Base-by-base conservation (phyloP, 2,329 filamentous ascomycete species). In the Lasiodiplodia hormozganensis region DNA sequence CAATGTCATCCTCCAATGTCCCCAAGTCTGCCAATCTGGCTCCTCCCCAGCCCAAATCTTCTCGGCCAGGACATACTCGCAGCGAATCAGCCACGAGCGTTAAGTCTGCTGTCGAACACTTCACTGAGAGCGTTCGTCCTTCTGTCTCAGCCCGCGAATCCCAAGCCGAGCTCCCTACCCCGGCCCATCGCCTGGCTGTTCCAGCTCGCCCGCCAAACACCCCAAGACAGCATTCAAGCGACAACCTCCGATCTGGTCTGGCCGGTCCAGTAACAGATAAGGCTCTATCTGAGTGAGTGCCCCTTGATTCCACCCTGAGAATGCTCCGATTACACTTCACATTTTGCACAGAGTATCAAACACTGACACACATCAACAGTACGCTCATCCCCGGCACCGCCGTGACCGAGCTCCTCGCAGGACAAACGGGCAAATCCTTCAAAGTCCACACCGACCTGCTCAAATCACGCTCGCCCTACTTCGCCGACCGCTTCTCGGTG, bases 371-470 rank as follows among this genome's bases (percentile, higher is more conserved):
- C 53, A 11, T 4, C 31, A 23, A 4, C 49, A 54, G 66, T 34
- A 52, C 31, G 23, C 58, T 64, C n/a, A 64, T 67, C 14, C 65
- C 65, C 31, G 65, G 65, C 23, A 64, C 49, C 16, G 38, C 57
- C 58, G 56, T 62, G 14, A 68, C 62, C 56, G 65, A 69, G 64
- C 18, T 77, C 67, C 71, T 71, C 69, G 74, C 72, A 43, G 76
- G 76, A 54, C 64, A 68, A 18, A 71, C 70, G 47, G 70, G 71
- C 60, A 77, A 76, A 66, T 51, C 67, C 31, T 75, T 76, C 70
- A 62, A 69, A 28, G 68, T 77, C 34, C 70, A 74, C 68, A 73
- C 70, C 51, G 68, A 71, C 36, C 62, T 72, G 14, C 73, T 78
- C 31, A 72, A 67, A 21, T 68, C 51, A 23, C 73, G 71, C 43